phyloP scores from a whole-genome alignment of 225 moss, liverwort and hornwort genomes.

The Polytrichum commune region DNA sequence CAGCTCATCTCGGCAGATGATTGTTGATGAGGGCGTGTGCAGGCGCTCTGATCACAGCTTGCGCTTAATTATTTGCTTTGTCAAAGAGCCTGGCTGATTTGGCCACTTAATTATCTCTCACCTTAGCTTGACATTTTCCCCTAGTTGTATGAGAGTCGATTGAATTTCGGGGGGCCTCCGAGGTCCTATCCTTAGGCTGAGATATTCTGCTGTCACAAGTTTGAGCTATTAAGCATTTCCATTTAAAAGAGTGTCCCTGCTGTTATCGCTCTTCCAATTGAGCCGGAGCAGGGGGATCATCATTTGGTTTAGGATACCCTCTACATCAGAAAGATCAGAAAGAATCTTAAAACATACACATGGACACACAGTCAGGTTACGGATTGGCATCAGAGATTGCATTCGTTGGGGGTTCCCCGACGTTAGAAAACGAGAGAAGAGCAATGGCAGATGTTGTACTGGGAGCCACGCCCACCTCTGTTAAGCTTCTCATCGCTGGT shows the following conservation, averaged over 20 bases:
- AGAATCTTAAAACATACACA: background rate
- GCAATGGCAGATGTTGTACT: constrained; percentile 43
- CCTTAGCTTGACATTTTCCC: background rate
- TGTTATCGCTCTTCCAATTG: background rate
- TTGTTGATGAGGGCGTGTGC: constrained; percentile 38
- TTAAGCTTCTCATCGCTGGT: constrained; percentile 89
- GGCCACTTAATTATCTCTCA: background rate
- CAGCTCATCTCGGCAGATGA: constrained; percentile 31
- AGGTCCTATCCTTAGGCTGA: constrained; percentile 2
- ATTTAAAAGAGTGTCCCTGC: background rate
- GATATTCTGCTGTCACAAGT: background rate
- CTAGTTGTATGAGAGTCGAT: constrained; percentile 22
- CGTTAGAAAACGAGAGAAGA: constrained; percentile 32
- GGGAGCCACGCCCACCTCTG: constrained; percentile 44
- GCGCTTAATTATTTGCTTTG: constrained; percentile 57
- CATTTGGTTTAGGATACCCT: background rate
- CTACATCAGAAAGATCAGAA: background rate
- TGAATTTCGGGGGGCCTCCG: constrained; percentile 4
- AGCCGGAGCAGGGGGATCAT: background rate
- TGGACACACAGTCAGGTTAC: constrained; percentile 51
- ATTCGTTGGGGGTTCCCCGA: constrained; percentile 31
- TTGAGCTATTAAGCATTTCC: background rate
- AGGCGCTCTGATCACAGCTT: constrained; percentile 60
- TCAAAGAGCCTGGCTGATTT: constrained; percentile 66
- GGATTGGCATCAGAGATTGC: constrained; percentile 34